These are phyloP conservation scores for Mycena kentingensis DNA, from an alignment of 768 basidiomycete species.

Conservation along the genomic window DNA sequence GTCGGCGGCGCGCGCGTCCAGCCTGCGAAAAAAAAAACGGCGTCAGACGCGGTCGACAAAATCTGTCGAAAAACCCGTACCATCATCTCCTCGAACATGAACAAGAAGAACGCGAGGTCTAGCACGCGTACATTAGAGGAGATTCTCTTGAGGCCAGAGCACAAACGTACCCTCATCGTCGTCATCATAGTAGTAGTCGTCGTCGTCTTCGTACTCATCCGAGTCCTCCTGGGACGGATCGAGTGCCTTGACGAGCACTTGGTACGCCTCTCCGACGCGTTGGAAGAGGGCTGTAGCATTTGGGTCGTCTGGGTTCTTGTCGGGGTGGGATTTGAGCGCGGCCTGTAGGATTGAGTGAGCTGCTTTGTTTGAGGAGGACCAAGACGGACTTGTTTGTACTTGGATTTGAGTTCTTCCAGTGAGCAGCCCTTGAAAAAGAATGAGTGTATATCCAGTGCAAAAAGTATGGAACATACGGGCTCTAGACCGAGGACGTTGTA, in stretches of 20 bases:
- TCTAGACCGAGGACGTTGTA: constrained; percentile 53
- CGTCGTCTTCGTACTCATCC: constrained; percentile 39
- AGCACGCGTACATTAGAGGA: no score
- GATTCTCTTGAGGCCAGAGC: no score
- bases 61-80: constrained; percentile 35
- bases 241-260: constrained; percentile 56
- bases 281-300: constrained; percentile 73
- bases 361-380: neutral
- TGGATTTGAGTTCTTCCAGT: constrained; percentile 63
- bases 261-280: constrained; percentile 68
- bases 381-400: constrained; percentile 63
- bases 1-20: constrained; percentile 8
- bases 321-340: constrained; percentile 71
- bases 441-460: constrained; percentile 8
- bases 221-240: constrained; percentile 37
- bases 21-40: no score
- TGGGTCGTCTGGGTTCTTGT: constrained; percentile 70
- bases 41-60: no score
- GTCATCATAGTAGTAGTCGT: constrained; percentile 36
- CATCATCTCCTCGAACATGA: constrained; percentile 48
- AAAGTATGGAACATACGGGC: constrained; percentile 39
- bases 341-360: constrained; percentile 37
- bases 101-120: no score
- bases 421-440: constrained; percentile 50
- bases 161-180: constrained; percentile 42